Evolutionary conservation across 1,284 basidiomycete species (phyloP), one percentile per base, ranked within the genome.

Genomic region (Marasmius sp.): DNA sequence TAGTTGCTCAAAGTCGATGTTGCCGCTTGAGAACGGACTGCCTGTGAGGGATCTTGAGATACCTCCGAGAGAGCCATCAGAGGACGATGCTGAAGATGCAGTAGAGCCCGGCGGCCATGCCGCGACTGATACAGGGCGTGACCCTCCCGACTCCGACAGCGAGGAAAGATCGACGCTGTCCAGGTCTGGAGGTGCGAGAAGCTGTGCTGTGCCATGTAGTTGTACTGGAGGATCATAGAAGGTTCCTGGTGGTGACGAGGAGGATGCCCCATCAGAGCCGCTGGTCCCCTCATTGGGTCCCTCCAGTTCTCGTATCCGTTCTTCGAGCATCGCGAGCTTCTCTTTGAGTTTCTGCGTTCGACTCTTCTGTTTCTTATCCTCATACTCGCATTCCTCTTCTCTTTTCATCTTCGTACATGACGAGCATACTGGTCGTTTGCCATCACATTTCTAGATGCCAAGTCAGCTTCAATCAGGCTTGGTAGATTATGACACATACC

Each of bases 331-430:
- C 8, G 76, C 74, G 55, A 86, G 75, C 68, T 85, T 85, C 66
- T 86, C 84, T 65, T 82, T 83, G 38, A 88, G 74, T 34, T 84
- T 76, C 68, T 86, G 82, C 1, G 85, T 87, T 33, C 85, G 80
- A 67, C 83, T 86, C 69, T 86, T 85, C 61, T 81, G 81, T 66
- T 81, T 81, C 70, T 80, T 82, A 69, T 87, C 85, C 67, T 87
- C 84, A 73, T 86, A 88, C 61, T 81, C 75, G 71, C 86, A 88
- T 56, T 84, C 80, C 34, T 78, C 74, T 2, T 74, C 72, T 38
- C 85, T 74, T 69, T 81, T 82, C 70, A 85, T 82, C 67, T 84
- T 82, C 61, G 72, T 71, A 68, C 85, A 88, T 65, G 85, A 84
- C n/a, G 74, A 70, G 67, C 86, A 87, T 36, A 81, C 75, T 12